Percentiles rank a stretch among this genome's conserved stretches.
Evolutionary conservation across 2,329 filamentous ascomycete genomes (phyloP).

Genomic region (Coleophoma crateriformis): DNA sequence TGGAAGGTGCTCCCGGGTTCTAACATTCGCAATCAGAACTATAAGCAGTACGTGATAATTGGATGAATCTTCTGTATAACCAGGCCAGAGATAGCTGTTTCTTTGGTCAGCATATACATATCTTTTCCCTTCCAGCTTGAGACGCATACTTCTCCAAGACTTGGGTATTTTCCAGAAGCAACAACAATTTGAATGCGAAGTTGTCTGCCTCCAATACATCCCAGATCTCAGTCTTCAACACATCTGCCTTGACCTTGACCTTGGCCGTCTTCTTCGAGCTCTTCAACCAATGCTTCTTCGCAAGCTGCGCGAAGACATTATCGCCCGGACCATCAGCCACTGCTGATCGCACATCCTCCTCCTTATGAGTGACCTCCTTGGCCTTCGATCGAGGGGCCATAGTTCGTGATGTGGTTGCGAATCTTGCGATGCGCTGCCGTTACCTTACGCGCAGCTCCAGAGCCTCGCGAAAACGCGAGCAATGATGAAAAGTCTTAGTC

Average conservation of each 20-base stretch:
- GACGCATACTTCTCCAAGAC: constrained; percentile 67
- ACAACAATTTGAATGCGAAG: constrained; percentile 71
- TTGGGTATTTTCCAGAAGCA: constrained; percentile 85
- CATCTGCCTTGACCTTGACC: constrained; percentile 69
- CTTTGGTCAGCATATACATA: neutral
- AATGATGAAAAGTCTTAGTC: neutral
- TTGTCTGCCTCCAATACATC: constrained; percentile 76
- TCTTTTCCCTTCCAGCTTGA: too few species aligned
- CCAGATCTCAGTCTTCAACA: constrained; percentile 86
- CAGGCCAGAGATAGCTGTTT: constrained; percentile 85
- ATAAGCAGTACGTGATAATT: constrained; percentile 89
- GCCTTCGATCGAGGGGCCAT: constrained; percentile 25
- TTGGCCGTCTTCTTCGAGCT: constrained; percentile 53
- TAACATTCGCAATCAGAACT: constrained; percentile 79
- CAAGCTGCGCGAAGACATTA: constrained; percentile 68
- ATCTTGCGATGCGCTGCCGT: constrained; percentile 6
- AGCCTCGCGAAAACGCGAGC: neutral
- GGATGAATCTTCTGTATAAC: constrained; percentile 80
- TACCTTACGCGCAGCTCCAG: neutral
- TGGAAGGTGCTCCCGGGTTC: constrained; percentile 78
- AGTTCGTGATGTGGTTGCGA: constrained; percentile 8
- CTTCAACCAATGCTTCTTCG: constrained; percentile 81
- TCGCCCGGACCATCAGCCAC: constrained; percentile 67
- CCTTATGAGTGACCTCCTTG: constrained; percentile 24
- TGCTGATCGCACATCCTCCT: constrained; percentile 47